Base-by-base conservation (phyloP, 1,284 basidiomycete genomes). In the Vanrija sp. region DNA sequence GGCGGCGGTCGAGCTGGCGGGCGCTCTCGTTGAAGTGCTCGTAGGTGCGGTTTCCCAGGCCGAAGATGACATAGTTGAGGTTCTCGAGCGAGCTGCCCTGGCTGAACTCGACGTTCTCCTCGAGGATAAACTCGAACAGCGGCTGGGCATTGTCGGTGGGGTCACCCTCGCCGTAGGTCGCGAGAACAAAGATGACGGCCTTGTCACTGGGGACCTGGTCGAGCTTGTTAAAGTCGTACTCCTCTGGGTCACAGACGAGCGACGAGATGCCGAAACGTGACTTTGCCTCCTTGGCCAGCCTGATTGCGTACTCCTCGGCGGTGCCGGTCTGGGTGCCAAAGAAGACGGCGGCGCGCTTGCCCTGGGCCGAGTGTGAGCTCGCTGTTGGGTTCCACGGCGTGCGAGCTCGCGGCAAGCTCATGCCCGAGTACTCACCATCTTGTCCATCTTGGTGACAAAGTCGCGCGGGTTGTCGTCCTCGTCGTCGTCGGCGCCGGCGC, bases 81-180 rank as follows among this genome's bases (percentile, higher is more conserved):
- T 89, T 91, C 4, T 86, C 82, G 47, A 98, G 84, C 43, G 82
- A 83, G 71, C 84, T 86, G 61, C 83, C 72, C 29, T 65, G 52
- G 72, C 84, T 85, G 76, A 97, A 97, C 68, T 88, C 86, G 73
- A 93, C 91, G 12, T 85, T 84, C 9, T 88, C 83, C 67, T 95
- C 92, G 63, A 86, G 83, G 59, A 98, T 73, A 77, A 92, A 93
- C 74, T 96, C 91, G 85, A 93, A 88, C 65, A 98, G 84, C 60
- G 86, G 85, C 38, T 96, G 91, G n/a, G 94, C 91, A 72, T 98
- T 98, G 77, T 98, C 95, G 18, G 95, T 98, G 21, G 95, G 96
- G 75, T 98, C 95, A 57, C 94, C 95, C 80, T 98, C 95, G 61
- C 95, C 95, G 71, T 98, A 98, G 14, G 95, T 98, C 23, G 95